Evolutionary conservation across 352 stramenopile genomes (phyloP), one percentile per base, ranked within the genome.

Genomic region (Phytopythium delawarense): DNA sequence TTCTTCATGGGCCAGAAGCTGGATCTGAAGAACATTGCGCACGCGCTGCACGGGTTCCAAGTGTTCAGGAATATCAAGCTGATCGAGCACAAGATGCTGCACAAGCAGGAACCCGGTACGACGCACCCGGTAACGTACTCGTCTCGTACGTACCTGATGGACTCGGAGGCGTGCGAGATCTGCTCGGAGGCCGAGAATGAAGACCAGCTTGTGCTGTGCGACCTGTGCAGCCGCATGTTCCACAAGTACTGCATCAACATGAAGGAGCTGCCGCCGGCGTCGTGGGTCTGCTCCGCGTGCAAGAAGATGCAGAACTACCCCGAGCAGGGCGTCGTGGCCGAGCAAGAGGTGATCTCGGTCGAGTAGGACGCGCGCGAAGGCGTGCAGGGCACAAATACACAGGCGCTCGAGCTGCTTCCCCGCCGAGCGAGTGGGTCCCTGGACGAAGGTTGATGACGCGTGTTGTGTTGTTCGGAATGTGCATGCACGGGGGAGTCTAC

Each of bases 31-130:
- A 92, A 94, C 62, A 89, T 92, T 67, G 84, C 72, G 1, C 84
- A 94, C 63, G 82, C 84, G 49, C 74, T 94, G 16, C 84, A 94
- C 55, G 75, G 79, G 32, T 94, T 91, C 61, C 82, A 94, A 62
- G 63, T 87, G 56, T 94, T 89, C 77, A 79, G 83, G 64, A 89
- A 91, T 75, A 91, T 92, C 67, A 94, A 94, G 68, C 65, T 90
- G 57, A 60, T 91, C 18, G 72, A 93, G 64, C 63, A 77, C 53
- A 87, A 89, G 55, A 81, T 84, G 56, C 86, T 83, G 20, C 61
- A 90, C 59, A 87, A 89, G 62, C 76, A 89, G 57, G 82, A 87
- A 62, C 62, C 71, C 12, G 82, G 75, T 28, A 84, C 81, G 20
- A 79, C 81, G 34, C 52, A 73, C 13, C 84, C 84, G n/a, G 68